Evolutionary conservation across 1,284 basidiomycete genomes (phyloP).

Genomic region (Papiliotrema terrestris): DNA sequence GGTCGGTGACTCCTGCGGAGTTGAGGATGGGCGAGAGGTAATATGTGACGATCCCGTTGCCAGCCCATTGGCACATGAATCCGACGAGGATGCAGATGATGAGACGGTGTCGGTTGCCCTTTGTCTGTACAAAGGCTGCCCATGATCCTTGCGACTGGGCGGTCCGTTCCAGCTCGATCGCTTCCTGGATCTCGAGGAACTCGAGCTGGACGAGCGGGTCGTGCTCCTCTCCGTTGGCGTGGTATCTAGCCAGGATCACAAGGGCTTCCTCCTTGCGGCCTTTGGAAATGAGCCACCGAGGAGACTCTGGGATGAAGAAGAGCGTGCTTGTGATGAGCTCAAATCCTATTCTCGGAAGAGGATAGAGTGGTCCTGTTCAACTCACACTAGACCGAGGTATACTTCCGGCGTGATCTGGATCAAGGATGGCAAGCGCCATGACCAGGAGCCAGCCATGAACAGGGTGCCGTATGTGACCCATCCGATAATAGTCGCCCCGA

Average conservation of each 20-base stretch:
- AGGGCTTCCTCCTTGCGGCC: slow-evolving; percentile 31
- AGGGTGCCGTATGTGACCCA: slow-evolving; percentile 37
- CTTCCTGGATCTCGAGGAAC: slow-evolving; percentile 44
- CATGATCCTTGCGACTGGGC: slow-evolving; percentile 3
- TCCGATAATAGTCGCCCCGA: slow-evolving; percentile 11
- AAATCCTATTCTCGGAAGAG: slow-evolving; percentile 18
- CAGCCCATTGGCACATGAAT: slow-evolving; percentile 6
- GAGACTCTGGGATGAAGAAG: slow-evolving; percentile 20
- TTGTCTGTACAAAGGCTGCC: slow-evolving; percentile 4
- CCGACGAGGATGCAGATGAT: slow-evolving; percentile 3
- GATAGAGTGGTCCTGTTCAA: too few species aligned
- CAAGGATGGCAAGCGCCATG: slow-evolving; percentile 39
- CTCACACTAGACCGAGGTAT: too few species aligned
- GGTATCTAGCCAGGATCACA: slow-evolving; percentile 28
- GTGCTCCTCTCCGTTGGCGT: slow-evolving; percentile 30
- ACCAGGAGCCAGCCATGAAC: slow-evolving; percentile 34
- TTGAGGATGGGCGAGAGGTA: slow-evolving; percentile 62
- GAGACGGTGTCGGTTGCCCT: slow-evolving; percentile 7
- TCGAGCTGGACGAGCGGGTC: slow-evolving; percentile 36
- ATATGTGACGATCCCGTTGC: slow-evolving; percentile 61
- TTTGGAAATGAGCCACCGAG: slow-evolving; percentile 40
- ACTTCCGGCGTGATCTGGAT: too few species aligned
- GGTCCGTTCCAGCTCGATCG: slow-evolving; percentile 24
- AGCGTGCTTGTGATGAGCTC: too few species aligned
- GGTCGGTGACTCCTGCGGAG: slow-evolving; percentile 56